Evolutionary conservation across 495 filamentous ascomycete genomes (phyloP), one percentile per base, ranked within the genome.

Genomic region (Penicillium goetzii): DNA sequence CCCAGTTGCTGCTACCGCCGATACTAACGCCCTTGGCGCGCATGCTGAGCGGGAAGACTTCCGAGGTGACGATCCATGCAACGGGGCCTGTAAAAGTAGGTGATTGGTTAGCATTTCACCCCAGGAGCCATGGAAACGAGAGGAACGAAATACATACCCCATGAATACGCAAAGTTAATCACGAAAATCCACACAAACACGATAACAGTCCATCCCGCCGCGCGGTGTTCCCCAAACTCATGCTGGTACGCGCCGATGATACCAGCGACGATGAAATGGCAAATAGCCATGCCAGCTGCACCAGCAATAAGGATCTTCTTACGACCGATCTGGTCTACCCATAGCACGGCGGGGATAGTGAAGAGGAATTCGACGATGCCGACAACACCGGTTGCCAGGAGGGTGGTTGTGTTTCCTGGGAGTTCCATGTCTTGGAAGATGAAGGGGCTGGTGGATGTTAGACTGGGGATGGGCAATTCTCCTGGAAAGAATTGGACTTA

Each of bases 1-100:
- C 36, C 36, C 36, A 40, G 4, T 40, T 81, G 21, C 74, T 78
- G 38, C 71, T 77, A 21, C 72, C 75, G 53, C 73, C 78, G 26
- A 81, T 58, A 62, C 68, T 73, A n/a, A 80, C 78, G 52, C 78
- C 81, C 62, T 78, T 77, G 30, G 81, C 76, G 36, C 80, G 76
- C 71, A 83, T 78, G 50, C 71, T 73, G 8, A 76, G 64, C 3
- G 80, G 80, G 66, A 82, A 84, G 47, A 84, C 75, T 58, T 84
- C 81, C 3, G 72, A 73, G 0, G 72, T 67, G 8, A 83, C 60
- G 38, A 79, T 78, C 81, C 81, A 84, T 8, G 77, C 75, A 26
- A 75, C 73, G n/a, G 73, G 78, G 32, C 36, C 36, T 40, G 12
- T 12, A 40, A 15, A 12, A 2, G 10, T 11, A 34, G 8, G 28